Evolutionary conservation across 2,329 filamentous ascomycete species (phyloP), one percentile per base, ranked within the genome.

Genomic region (Colletotrichum aenigma): DNA sequence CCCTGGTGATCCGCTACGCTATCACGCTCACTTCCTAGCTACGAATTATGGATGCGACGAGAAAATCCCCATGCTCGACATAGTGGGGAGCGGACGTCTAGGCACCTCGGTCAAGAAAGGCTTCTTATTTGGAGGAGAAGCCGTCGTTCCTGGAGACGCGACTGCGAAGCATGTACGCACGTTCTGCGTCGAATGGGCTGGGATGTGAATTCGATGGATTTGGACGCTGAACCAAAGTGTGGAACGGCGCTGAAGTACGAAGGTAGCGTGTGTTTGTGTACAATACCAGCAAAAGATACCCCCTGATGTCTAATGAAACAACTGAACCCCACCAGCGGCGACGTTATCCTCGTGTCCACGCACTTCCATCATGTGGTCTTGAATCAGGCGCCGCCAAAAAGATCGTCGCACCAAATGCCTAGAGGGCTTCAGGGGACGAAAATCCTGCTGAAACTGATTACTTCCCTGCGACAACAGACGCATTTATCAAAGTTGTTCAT

Each of bases 401-500:
- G 34, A 24, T 21, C 21, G 30, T 18, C 61, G 12, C 21, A 13
- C 28, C 18, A 15, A n/a, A 21, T 13, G 13, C 16, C 32, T 26
- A 13, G n/a, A 28, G 48, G 36, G 65, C 32, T 10, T 52, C 43
- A 75, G 36, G 97, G 97, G 55, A 98, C 96, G 88, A 94, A 99
- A 76, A 99, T 92, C 79, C 95, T 92, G 79, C 95, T 96, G 84
- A 98, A 98, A 70, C 96, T 97, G 71, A 92, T 91, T 34, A 98
- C 95, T 80, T 97, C 94, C 72, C 95, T 92, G 66, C 97, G 91
- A 84, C 97, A 98, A 81, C 96, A 98, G 52, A 98, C 96, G 82
- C 97, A 99, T 82, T 95, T 97, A 78, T 96, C 95, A 83, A 98
- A 98, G 83, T 98, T 98, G 83, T 98, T 97, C 92, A 98, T 96